Evolutionary conservation across 306 rosid genomes (phyloP), one percentile per base, ranked within the genome.

Genomic region (Oemleria cerasiformis): DNA sequence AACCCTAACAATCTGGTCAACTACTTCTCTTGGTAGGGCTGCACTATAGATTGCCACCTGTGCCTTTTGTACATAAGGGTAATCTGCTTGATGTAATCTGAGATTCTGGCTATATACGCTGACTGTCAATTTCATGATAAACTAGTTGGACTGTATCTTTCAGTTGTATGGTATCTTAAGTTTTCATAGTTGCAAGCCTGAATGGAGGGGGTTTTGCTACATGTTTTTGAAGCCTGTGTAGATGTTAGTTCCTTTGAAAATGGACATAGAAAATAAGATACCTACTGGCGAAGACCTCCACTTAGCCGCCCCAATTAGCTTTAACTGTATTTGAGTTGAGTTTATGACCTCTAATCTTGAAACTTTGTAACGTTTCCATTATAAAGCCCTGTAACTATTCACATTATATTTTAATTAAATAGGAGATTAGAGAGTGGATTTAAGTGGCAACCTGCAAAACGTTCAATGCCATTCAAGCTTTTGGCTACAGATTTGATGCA

Each of bases 401-500:
- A 34, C 5, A 5, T 43, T 55, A 39, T 39, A 30, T 63, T 8
- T 1, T 54, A 13, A 14, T 68, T 59, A 40, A 40, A 55, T 21
- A 9, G 65, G 53, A 41, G 3, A 23, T 25, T 21, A 19, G 42
- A 36, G 41, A 41, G 9, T 68, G 39, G 17, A 42, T 40, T 42
- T 55, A 41, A 68, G 6, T 53, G 73, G 50, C 9, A 70, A 55
- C 63, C 51, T 55, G n/a, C 11, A 8, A 55, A 55, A 55, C 15
- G 23, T 57, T 70, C 42, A 70, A 41, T 55, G 50, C 42, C 25
- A 21, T 20, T 41, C 12, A 1, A 41, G 39, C 51, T 55, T 70
- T n/a, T 51, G 38, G 43, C 21, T 6, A 38, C 44, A n/a, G 49
- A 50, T 55, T 6, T 12, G 1, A 30, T 50, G 62, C 43, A 51